Base-by-base conservation (phyloP, 257 asterid species). In the Solanum lycopersicoides region DNA sequence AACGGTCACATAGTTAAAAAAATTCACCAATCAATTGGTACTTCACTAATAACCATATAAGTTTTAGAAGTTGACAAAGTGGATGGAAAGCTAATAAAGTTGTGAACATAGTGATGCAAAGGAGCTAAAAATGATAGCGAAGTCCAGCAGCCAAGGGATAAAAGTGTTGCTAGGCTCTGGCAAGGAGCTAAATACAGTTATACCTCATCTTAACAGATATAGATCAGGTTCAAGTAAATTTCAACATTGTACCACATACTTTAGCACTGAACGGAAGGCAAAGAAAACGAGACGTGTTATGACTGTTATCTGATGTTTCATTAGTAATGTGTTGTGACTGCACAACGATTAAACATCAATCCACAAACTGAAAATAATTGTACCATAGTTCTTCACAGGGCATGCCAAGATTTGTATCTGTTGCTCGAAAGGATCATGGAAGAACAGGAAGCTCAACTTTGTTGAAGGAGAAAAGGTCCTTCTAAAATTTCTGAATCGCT, bases 361-460 rank as follows among this genome's bases (percentile, higher is more conserved):
- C 68, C 44, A 80, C 68, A 80, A 30, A 18, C 68, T 5, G 6
- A 80, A 47, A n/a, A n/a, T 80, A 11, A 47, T 80, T 80, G 68
- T 80, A 47, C 44, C 69, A 16, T 11, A 80, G 44, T 18, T 47
- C 66, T 47, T 28, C 28, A 16, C 9, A 80, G 30, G 9, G 10
- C 18, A 18, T 47, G 44, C n/a, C 44, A 47, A 30, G 68, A 47
- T 80, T 18, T 80, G 85, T 20, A 18, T 5, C 39, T 21, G 56
- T 9, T 79, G 84, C 42, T 44, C 5, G 30, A 83, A 75, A 76
- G 82, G 53, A 79, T 95, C 94, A 96, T 32, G 98, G 96, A 80
- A 94, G 95, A 25, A 88, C 59, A 47, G 98, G 98, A 37, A 94
- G 92, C 92, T 93, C 96, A 32, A 93, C 92, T 93, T 89, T 92